Percentiles rank a stretch among this genome's conserved stretches.
These are phyloP conservation scores for Colletotrichum musae DNA, from an alignment of 2,329 filamentous ascomycete genomes.

Conservation along the genomic window DNA sequence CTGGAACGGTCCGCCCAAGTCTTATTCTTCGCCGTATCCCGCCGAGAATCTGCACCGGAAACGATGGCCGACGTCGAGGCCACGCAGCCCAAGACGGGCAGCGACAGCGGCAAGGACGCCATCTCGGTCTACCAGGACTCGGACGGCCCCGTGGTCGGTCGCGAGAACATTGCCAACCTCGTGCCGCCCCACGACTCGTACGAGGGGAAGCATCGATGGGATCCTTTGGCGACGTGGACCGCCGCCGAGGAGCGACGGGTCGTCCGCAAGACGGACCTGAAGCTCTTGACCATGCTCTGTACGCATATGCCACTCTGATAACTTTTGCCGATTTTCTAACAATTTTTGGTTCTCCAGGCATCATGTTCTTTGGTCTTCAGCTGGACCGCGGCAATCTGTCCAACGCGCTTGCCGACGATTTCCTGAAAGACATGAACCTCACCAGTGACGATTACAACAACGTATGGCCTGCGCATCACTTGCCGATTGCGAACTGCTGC, in stretches of 20 bases:
- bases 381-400: constrained; percentile 75
- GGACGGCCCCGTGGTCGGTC: constrained; percentile 53
- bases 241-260: constrained; percentile 69
- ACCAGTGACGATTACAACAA: constrained; percentile 70
- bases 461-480: constrained; percentile 42
- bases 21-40: background rate
- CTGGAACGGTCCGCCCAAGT: constrained; percentile 15
- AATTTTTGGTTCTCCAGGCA: background rate
- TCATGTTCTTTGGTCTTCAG: constrained; percentile 72
- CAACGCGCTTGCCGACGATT: constrained; percentile 74
- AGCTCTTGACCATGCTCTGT: constrained; percentile 56
- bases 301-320: background rate
- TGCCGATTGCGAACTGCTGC: background rate
- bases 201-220: constrained; percentile 72
- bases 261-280: constrained; percentile 65
- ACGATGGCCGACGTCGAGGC: constrained; percentile 48
- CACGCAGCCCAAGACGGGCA: constrained; percentile 32
- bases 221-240: constrained; percentile 70
- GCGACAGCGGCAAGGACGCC: constrained; percentile 42
- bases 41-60: constrained; percentile 41
- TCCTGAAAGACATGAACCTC: constrained; percentile 67
- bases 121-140: constrained; percentile 44
- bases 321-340: background rate
- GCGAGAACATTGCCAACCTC: constrained; percentile 53
- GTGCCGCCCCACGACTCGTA: constrained; percentile 65